These are phyloP conservation scores for Centrapalus pauciflorus DNA, from an alignment of 129 eudicot genomes.

Conservation along the genomic window DNA sequence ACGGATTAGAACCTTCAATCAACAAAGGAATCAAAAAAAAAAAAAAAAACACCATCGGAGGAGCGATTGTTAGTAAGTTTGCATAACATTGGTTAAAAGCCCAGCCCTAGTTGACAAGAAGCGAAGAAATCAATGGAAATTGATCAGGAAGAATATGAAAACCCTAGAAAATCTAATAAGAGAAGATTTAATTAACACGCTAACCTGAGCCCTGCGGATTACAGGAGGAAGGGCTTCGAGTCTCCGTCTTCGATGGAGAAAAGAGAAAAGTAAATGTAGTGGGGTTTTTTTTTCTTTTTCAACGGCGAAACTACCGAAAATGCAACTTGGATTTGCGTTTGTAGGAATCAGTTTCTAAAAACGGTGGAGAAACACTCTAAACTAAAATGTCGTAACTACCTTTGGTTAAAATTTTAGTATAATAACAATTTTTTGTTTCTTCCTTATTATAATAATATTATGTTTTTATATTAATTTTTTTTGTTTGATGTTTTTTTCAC, in stretches of 20 bases:
- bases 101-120: background rate
- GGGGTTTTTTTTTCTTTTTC: too few species aligned
- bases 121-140: background rate
- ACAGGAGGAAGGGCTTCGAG: background rate
- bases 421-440: too few species aligned
- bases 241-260: constrained; percentile 9
- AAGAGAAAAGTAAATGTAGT: background rate
- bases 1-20: background rate
- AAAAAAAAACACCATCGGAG: background rate
- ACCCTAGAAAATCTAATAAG: constrained; percentile 2
- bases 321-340: too few species aligned
- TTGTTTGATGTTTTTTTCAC: too few species aligned
- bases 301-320: too few species aligned
- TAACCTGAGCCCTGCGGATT: constrained; percentile 3
- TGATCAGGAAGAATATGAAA: background rate
- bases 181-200: background rate
- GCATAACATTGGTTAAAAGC: background rate
- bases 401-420: too few species aligned
- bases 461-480: too few species aligned
- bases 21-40: background rate
- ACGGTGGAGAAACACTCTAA: too few species aligned
- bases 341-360: too few species aligned
- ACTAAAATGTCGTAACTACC: too few species aligned
- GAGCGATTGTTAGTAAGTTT: background rate
- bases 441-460: too few species aligned